phyloP scores from a whole-genome alignment of 1,284 basidiomycete species.

The Ceratobasidium sp. region DNA sequence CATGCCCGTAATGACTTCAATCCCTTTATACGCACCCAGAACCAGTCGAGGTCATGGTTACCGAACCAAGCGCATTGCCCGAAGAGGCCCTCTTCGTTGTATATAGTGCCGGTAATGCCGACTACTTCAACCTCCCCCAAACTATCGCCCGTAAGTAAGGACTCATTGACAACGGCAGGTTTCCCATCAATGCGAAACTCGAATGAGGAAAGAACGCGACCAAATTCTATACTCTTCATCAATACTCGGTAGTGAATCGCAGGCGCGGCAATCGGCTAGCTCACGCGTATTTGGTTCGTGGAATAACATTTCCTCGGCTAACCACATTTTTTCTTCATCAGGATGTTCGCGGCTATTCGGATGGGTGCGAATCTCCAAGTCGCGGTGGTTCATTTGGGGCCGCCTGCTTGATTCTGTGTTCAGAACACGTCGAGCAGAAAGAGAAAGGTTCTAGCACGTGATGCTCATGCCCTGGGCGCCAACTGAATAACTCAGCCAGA shows the following conservation, averaged over 20 bases:
- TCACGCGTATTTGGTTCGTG: neutral
- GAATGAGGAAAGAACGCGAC: slow-evolving; percentile 6
- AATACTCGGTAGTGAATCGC: neutral
- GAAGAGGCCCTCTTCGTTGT: slow-evolving; percentile 23
- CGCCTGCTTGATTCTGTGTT: too few species aligned
- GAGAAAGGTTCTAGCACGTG: too few species aligned
- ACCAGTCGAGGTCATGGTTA: slow-evolving; percentile 20
- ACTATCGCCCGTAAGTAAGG: neutral
- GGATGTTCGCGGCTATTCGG: neutral
- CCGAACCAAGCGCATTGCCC: slow-evolving; percentile 29
- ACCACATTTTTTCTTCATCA: neutral
- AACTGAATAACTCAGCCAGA: too few species aligned
- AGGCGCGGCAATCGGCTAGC: neutral
- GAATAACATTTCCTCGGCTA: neutral
- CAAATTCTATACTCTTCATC: neutral
- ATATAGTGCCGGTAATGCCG: slow-evolving; percentile 6
- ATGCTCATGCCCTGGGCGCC: too few species aligned
- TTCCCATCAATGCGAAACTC: neutral
- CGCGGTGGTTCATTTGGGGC: too few species aligned
- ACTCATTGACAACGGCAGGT: neutral
- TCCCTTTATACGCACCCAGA: neutral
- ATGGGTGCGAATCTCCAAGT: too few species aligned
- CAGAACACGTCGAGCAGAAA: too few species aligned
- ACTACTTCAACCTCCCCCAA: neutral
- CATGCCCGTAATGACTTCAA: neutral